Percentiles rank a stretch among this genome's conserved stretches.
These are phyloP conservation scores for Blastobotrys raffinosifermentans DNA, from an alignment of 1,139 yeast species.

Conservation along the genomic window DNA sequence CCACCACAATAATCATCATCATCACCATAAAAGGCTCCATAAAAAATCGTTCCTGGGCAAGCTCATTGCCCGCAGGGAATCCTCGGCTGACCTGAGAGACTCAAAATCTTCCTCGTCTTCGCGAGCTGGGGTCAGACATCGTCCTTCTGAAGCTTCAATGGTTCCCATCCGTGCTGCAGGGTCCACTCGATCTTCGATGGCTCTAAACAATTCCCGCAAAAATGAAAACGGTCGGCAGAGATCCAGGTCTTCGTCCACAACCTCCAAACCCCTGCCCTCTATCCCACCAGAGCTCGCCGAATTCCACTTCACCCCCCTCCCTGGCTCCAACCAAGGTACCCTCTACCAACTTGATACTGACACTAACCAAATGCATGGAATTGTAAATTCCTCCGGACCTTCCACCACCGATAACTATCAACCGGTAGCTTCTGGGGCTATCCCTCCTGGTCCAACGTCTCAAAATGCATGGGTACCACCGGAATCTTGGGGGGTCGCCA, in stretches of 20 bases:
- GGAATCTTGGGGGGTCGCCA: slow-evolving; percentile 6
- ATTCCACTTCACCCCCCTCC: slow-evolving; percentile 1
- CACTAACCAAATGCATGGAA: slow-evolving; percentile 48
- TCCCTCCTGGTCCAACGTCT: slow-evolving; percentile 5
- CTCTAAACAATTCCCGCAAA: slow-evolving; percentile 1
- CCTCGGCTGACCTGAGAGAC: slow-evolving; percentile 18
- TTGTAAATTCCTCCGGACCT: slow-evolving; percentile 31
- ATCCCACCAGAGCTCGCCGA: slow-evolving; percentile 1
- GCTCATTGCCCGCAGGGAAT: slow-evolving; percentile 23
- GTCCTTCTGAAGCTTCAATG: too few relatives aligned
- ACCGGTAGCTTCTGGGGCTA: slow-evolving; percentile 11
- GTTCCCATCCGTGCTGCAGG: too few relatives aligned
- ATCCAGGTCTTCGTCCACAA: slow-evolving; percentile 7
- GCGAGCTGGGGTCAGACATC: too few relatives aligned
- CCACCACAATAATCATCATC: not conserved
- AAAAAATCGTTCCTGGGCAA: slow-evolving; percentile 23
- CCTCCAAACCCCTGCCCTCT: slow-evolving; percentile 4
- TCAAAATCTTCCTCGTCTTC: slow-evolving; percentile 4
- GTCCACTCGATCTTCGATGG: too few relatives aligned
- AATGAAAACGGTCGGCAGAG: slow-evolving; percentile 11
- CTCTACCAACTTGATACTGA: slow-evolving; percentile 40
- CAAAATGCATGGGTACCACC: slow-evolving; percentile 6
- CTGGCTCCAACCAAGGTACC: slow-evolving; percentile 3
- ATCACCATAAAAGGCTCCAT: slow-evolving; percentile 12
- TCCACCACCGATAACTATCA: slow-evolving; percentile 2